Percentiles rank a stretch among this genome's conserved stretches.
These are phyloP conservation scores for Suhomyces anneliseae DNA, from an alignment of 1,139 yeast species.

Conservation along the genomic window DNA sequence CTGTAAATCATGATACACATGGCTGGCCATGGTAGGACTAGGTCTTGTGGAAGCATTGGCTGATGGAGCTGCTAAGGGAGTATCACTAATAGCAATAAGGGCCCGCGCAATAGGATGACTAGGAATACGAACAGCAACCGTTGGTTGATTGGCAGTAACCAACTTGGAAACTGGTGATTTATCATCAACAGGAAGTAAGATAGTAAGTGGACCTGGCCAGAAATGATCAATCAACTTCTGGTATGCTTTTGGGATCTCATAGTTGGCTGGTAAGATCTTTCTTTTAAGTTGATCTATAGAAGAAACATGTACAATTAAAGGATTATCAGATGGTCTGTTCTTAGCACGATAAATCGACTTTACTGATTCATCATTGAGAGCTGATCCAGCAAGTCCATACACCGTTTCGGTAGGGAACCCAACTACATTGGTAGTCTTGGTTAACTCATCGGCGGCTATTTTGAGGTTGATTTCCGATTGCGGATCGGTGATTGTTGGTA, in stretches of 20 bases:
- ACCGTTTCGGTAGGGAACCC: slow-evolving; percentile 98
- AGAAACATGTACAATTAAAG: slow-evolving; percentile 85
- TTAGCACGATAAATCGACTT: slow-evolving; percentile 78
- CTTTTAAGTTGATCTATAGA: slow-evolving; percentile 70
- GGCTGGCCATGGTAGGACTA: slow-evolving; percentile 85
- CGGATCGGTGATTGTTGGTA: slow-evolving; percentile 50
- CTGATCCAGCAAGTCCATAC: slow-evolving; percentile 91
- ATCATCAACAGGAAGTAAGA: slow-evolving; percentile 65
- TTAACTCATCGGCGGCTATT: slow-evolving; percentile 59
- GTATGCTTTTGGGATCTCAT: slow-evolving; percentile 66
- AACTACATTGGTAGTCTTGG: slow-evolving; percentile 57
- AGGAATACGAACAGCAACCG: slow-evolving; percentile 92
- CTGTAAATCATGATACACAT: slow-evolving; percentile 75
- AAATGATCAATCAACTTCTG: slow-evolving; percentile 58
- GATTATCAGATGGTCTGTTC: slow-evolving; percentile 93
- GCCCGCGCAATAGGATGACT: slow-evolving; percentile 88
- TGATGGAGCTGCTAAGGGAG: slow-evolving; percentile 95
- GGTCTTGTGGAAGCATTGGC: slow-evolving; percentile 97
- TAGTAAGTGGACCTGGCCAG: slow-evolving; percentile 98
- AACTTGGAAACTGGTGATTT: slow-evolving; percentile 59
- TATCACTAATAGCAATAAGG: slow-evolving; percentile 77
- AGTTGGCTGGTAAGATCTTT: slow-evolving; percentile 46
- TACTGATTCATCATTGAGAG: slow-evolving; percentile 73
- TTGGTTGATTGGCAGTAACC: slow-evolving; percentile 84
- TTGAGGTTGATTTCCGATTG: slow-evolving; percentile 50